Percentiles rank a stretch among this genome's conserved stretches.
Conservation (phyloP, 306 rosid genomes). For the Lathyrus aphaca region DNA sequence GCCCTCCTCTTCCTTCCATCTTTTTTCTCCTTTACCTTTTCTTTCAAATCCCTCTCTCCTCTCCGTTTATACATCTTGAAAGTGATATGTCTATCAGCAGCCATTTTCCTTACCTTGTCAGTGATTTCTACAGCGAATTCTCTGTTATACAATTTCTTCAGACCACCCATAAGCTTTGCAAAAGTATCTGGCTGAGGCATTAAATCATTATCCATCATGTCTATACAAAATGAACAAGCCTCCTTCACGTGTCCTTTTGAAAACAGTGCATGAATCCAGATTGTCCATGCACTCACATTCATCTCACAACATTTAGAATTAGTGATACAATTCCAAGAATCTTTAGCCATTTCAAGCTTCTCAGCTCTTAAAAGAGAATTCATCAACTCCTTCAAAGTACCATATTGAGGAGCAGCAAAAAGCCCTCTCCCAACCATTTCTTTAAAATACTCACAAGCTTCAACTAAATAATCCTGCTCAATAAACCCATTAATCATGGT, state of each 20-base stretch:
- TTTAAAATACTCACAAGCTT: constrained; percentile 81
- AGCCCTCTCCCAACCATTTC: constrained; percentile 83
- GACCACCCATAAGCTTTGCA: background rate
- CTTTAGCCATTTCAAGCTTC: constrained; percentile 86
- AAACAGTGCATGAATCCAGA: constrained; percentile 85
- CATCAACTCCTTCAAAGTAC: constrained; percentile 72
- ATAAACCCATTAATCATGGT: constrained; percentile 85
- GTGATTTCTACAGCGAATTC: background rate
- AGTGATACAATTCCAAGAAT: constrained; percentile 69
- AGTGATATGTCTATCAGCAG: background rate
- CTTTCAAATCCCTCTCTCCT: background rate
- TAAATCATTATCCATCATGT: background rate
- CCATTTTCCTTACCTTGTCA: background rate
- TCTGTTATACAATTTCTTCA: background rate
- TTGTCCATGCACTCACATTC: constrained; percentile 77
- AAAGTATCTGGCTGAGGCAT: background rate
- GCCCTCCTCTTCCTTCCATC: background rate
- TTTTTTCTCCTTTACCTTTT: background rate
- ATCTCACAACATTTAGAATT: constrained; percentile 58
- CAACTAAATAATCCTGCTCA: constrained; percentile 63
- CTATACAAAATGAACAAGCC: constrained; percentile 8
- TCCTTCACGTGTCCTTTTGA: constrained; percentile 79
- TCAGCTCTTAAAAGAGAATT: constrained; percentile 68
- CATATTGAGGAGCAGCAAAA: constrained; percentile 65
- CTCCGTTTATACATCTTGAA: too few species aligned